phyloP scores from a whole-genome alignment of 805 yeast species.

The Kockiozyma suomiensis region DNA sequence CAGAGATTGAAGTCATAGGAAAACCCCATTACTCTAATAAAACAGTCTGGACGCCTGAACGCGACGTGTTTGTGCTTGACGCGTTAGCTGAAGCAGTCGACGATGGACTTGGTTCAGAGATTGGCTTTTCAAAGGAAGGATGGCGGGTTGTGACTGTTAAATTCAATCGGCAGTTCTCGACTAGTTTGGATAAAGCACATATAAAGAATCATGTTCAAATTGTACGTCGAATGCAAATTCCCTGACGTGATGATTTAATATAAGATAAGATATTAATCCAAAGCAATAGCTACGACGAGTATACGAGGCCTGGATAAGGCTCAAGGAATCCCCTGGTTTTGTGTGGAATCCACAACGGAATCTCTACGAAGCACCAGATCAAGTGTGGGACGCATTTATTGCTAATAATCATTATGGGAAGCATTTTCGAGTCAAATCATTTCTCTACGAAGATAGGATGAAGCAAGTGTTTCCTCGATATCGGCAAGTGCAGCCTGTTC shows the following conservation, averaged over 20 bases:
- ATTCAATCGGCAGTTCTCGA: slow-evolving; percentile 17
- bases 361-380: slow-evolving; percentile 20
- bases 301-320: slow-evolving; percentile 25
- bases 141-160: slow-evolving; percentile 24
- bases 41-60: slow-evolving; percentile 25
- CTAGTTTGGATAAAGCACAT: slow-evolving; percentile 26
- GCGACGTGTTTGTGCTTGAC: slow-evolving; percentile 20
- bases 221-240: slow-evolving; percentile 1
- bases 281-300: slow-evolving; percentile 15
- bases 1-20: neutral
- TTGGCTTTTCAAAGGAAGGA: slow-evolving; percentile 28
- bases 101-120: slow-evolving; percentile 12
- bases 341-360: slow-evolving; percentile 14
- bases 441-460: slow-evolving; percentile 21
- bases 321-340: slow-evolving; percentile 10
- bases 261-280: neutral
- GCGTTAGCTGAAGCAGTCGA: slow-evolving; percentile 3
- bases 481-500: neutral
- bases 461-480: slow-evolving; percentile 14
- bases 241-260: neutral
- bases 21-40: slow-evolving; percentile 26
- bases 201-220: slow-evolving; percentile 28
- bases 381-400: slow-evolving; percentile 19
- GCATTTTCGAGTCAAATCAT: slow-evolving; percentile 13
- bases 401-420: slow-evolving; percentile 7